These are phyloP conservation scores for Phytophthora capsici DNA, from an alignment of 352 stramenopile species.

Conservation along the genomic window DNA sequence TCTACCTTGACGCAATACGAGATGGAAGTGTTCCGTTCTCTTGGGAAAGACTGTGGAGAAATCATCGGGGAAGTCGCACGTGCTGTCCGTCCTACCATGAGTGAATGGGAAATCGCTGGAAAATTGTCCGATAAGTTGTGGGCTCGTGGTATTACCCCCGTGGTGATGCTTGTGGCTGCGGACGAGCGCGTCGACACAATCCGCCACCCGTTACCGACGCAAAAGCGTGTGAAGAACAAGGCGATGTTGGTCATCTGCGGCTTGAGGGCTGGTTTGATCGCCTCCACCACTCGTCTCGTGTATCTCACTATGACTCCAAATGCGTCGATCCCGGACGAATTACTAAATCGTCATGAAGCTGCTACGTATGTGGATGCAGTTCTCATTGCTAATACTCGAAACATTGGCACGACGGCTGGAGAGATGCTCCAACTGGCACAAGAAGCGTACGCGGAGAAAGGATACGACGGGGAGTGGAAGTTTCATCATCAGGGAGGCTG, in stretches of 20 bases:
- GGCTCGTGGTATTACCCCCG: constrained; percentile 53
- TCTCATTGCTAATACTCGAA: constrained; percentile 49
- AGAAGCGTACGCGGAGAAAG: constrained; percentile 58
- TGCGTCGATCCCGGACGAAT: constrained; percentile 40
- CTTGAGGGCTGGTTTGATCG: constrained; percentile 64
- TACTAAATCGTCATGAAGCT: constrained; percentile 64
- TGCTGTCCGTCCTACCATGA: constrained; percentile 47
- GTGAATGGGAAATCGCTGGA: constrained; percentile 62
- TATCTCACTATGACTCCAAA: constrained; percentile 59
- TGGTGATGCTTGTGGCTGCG: constrained; percentile 66
- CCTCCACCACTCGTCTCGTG: constrained; percentile 69
- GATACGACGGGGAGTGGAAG: constrained; percentile 69
- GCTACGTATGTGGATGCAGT: constrained; percentile 75
- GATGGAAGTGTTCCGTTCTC: constrained; percentile 54
- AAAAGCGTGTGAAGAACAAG: constrained; percentile 75
- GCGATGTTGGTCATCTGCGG: constrained; percentile 81
- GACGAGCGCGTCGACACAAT: constrained; percentile 74
- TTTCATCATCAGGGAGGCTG: constrained; percentile 72
- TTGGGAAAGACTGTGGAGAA: constrained; percentile 67
- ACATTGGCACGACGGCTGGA: constrained; percentile 36
- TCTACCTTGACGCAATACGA: constrained; percentile 62
- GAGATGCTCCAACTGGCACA: constrained; percentile 68
- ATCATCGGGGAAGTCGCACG: constrained; percentile 65
- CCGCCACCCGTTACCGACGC: constrained; percentile 72
- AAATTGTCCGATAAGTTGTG: constrained; percentile 49